These are phyloP conservation scores for Cladosporium austrohemisphaericum DNA, from an alignment of 2,329 filamentous ascomycete species.

Conservation along the genomic window DNA sequence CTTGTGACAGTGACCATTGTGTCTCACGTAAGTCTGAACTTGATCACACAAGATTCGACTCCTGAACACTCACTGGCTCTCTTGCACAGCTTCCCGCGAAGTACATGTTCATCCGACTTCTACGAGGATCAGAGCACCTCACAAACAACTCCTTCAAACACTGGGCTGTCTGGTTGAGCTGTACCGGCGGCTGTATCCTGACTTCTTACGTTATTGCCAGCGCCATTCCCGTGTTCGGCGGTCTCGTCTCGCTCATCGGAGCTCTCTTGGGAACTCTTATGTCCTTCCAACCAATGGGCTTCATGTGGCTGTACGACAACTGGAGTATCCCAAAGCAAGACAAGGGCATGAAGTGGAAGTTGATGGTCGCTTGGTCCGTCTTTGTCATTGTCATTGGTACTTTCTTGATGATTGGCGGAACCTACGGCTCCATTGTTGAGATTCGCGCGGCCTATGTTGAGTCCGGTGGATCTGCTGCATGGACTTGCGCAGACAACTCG, in stretches of 20 bases:
- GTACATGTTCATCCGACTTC: conserved; percentile 28
- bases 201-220: conserved; percentile 36
- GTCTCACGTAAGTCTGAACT: conserved; percentile 13
- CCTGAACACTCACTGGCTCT: neutral
- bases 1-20: conserved; percentile 28
- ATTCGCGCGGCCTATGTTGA: conserved; percentile 32
- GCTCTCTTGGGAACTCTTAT: conserved; percentile 49
- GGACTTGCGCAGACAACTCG: conserved; percentile 28
- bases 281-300: conserved; percentile 43
- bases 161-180: conserved; percentile 19
- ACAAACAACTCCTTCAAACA: conserved; percentile 20
- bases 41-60: neutral
- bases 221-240: conserved; percentile 46
- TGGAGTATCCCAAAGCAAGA: conserved; percentile 8
- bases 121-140: conserved; percentile 26
- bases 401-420: conserved; percentile 45
- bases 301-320: conserved; percentile 28
- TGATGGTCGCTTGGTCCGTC: conserved; percentile 46
- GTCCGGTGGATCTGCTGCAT: conserved; percentile 19
- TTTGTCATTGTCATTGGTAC: conserved; percentile 49
- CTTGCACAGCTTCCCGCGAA: conserved; percentile 22
- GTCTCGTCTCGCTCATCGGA: conserved; percentile 47
- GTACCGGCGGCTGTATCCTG: conserved; percentile 24
- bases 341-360: conserved; percentile 21
- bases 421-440: conserved; percentile 40